A percentile compares a stretch with the other conserved stretches of the same genome.
These are phyloP conservation scores for Prunella vulgaris DNA, from an alignment of 257 asterid species.

Conservation along the genomic window DNA sequence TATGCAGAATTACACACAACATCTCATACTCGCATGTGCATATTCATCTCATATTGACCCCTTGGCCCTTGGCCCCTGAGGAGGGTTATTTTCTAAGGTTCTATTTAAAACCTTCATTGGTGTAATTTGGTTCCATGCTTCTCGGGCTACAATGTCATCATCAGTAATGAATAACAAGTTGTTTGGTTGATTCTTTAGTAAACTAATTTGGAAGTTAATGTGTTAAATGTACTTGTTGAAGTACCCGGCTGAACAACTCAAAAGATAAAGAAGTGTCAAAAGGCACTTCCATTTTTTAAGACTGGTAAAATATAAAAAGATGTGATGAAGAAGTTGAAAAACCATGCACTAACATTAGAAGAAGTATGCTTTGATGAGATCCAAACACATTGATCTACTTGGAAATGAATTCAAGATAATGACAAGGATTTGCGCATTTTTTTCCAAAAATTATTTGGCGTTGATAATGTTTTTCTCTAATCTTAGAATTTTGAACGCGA, in stretches of 20 bases:
- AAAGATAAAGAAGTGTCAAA: neutral
- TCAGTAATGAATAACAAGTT: too few relatives aligned
- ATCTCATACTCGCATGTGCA: too few relatives aligned
- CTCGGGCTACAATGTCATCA: too few relatives aligned
- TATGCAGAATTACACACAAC: too few relatives aligned
- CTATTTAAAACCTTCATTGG: too few relatives aligned
- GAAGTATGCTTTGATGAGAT: neutral
- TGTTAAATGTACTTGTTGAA: neutral
- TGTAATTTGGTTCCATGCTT: too few relatives aligned
- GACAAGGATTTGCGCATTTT: neutral
- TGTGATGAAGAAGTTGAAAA: neutral
- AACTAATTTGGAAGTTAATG: neutral
- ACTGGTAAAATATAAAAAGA: too few relatives aligned
- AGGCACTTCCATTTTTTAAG: neutral
- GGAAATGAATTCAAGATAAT: neutral
- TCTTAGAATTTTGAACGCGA: neutral
- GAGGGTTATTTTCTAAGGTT: too few relatives aligned
- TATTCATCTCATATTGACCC: too few relatives aligned
- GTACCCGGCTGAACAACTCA: too few relatives aligned
- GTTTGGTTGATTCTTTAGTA: neutral
- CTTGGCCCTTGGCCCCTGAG: too few relatives aligned
- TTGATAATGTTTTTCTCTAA: neutral
- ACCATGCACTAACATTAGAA: neutral
- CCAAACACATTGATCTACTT: neutral
- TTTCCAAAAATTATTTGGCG: neutral